Base-by-base conservation (phyloP, 208 protist genomes). In the Trypanosoma melophagium region DNA sequence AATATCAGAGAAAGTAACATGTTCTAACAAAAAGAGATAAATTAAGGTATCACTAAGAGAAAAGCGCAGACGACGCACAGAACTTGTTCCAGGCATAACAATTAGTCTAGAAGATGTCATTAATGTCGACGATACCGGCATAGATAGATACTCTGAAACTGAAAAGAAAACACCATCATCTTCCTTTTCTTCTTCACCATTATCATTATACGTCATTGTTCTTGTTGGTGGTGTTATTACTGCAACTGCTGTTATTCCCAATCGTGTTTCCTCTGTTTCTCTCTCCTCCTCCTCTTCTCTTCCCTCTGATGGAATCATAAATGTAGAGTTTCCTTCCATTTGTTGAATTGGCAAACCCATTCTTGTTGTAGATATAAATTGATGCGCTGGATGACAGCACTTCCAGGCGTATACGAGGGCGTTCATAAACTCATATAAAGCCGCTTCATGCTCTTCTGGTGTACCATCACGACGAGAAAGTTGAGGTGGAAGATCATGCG, bases 21-120 rank as follows among this genome's bases (percentile, higher is more conserved):
- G 83, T 52, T 81, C 70, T 28, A 93, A 71, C 31, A 93, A 63
- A 67, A 80, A 89, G 35, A 82, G 61, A 64, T 93, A 93, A 22
- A 72, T 41, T 13, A 83, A 38, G 19, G 83, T 72, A 54, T 88
- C 72, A 8, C 40, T 44, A 14, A 83, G 47, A 86, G 62, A 25
- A 82, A 57, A 17, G 60, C 67, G 22, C 65, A 66, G 16, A 21
- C 31, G 35, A 38, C 10, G 28, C 9, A 8, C 19, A 24, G 12
- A 19, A 21, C 40, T 50, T 9, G 25, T 25, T 5, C 7, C 24
- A 38, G 52, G 9, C n/a, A 12, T 7, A 14, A 28, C 22, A 17
- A 38, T 57, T 57, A 38, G 24, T 21, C 9, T 41, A 31, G 61
- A 24, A 25, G 49, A 40, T 31, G 63, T 67, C 45, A 65, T 40